Percentiles rank a stretch among this genome's conserved stretches.
Evolutionary conservation across 2,329 filamentous ascomycete species (phyloP).

Genomic region (Penicillium thymicola): DNA sequence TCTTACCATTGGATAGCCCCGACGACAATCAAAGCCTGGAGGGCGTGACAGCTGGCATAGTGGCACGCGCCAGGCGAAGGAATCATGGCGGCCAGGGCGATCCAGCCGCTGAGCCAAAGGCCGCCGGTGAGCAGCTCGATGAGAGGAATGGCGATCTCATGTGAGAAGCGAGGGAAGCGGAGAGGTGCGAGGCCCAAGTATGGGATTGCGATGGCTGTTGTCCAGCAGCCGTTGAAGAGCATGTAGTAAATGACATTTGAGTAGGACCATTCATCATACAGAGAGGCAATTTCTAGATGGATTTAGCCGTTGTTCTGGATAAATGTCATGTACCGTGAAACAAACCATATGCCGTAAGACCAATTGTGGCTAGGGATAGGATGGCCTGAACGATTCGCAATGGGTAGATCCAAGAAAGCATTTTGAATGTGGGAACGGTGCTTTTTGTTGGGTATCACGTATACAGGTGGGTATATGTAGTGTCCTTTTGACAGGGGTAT

Average conservation of each 20-base stretch:
- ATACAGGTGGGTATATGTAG: not conserved
- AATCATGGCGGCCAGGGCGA: conserved; percentile 21
- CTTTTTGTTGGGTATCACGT: not conserved
- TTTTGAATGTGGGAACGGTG: conserved; percentile 1
- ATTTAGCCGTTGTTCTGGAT: not conserved
- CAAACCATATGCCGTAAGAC: conserved; percentile 22
- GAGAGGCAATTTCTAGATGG: conserved; percentile 16
- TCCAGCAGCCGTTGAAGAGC: conserved; percentile 29
- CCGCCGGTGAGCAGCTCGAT: conserved; percentile 21
- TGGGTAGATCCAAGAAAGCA: conserved; percentile 25
- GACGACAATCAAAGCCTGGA: conserved; percentile 21
- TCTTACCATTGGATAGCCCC: conserved; percentile 24
- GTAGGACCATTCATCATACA: conserved; percentile 24
- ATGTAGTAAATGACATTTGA: conserved; percentile 23
- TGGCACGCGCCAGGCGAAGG: conserved; percentile 16
- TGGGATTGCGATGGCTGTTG: conserved; percentile 20
- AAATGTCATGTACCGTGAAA: not conserved
- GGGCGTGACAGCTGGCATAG: conserved; percentile 20
- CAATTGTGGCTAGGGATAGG: conserved; percentile 21
- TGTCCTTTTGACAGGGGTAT: not conserved
- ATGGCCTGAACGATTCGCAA: conserved; percentile 20
- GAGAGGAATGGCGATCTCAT: conserved; percentile 21
- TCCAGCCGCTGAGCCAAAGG: conserved; percentile 25
- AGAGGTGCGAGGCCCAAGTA: conserved; percentile 27
- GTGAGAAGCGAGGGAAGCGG: conserved; percentile 21